These are phyloP conservation scores for Pythium dissotocum DNA, from an alignment of 352 stramenopile genomes.

Conservation along the genomic window DNA sequence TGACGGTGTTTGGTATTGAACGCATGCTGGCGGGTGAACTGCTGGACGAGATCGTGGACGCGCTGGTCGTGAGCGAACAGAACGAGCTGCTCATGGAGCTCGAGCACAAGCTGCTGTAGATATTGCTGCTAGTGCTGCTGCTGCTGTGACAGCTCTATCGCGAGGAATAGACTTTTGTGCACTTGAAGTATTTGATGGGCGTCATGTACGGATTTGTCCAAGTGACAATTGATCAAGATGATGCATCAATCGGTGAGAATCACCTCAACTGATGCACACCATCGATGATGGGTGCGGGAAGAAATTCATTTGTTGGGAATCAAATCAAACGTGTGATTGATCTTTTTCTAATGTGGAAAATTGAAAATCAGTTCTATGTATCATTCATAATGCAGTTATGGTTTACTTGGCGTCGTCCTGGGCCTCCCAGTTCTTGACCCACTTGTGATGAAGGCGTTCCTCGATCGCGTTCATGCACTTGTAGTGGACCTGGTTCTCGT, in stretches of 20 bases:
- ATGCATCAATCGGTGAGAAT: not conserved
- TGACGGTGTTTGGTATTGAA: slow-evolving; percentile 89
- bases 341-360: too few relatives aligned
- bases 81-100: slow-evolving; percentile 75
- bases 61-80: slow-evolving; percentile 76
- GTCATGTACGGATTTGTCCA: too few relatives aligned
- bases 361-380: not conserved
- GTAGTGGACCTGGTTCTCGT: slow-evolving; percentile 80
- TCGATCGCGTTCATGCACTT: slow-evolving; percentile 82
- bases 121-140: too few relatives aligned
- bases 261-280: too few relatives aligned
- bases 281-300: too few relatives aligned
- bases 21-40: slow-evolving; percentile 88
- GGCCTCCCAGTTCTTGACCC: slow-evolving; percentile 69
- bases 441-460: slow-evolving; percentile 52
- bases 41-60: slow-evolving; percentile 90
- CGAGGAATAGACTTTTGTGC: not conserved
- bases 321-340: too few relatives aligned
- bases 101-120: slow-evolving; percentile 34
- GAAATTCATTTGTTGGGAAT: too few relatives aligned
- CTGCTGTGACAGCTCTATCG: not conserved
- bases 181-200: too few relatives aligned
- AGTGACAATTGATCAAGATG: not conserved
- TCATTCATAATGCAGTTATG: not conserved
- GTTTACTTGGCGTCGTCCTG: not conserved